Percentiles rank a stretch among this genome's conserved stretches.
These are phyloP conservation scores for Teunomyces funiuensis DNA, from an alignment of 805 yeast species.

Conservation along the genomic window DNA sequence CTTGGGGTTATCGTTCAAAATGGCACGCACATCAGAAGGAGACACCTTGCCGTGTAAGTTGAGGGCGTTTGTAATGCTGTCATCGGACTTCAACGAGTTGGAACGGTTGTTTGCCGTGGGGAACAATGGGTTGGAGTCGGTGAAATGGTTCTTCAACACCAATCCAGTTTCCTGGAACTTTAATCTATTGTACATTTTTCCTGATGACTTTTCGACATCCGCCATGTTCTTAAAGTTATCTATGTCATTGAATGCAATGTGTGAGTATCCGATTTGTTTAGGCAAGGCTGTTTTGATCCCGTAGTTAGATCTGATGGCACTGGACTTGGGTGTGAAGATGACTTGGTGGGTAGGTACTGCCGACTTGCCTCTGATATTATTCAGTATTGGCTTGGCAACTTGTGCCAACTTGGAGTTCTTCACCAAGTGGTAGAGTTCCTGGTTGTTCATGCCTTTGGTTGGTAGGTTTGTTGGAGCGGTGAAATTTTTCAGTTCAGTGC, in stretches of 20 bases:
- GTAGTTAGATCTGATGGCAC: conserved; percentile 66
- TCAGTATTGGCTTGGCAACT: conserved; percentile 42
- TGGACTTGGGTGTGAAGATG: conserved; percentile 64
- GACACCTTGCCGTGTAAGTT: conserved; percentile 31
- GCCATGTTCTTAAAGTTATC: conserved; percentile 70
- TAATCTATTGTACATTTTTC: conserved; percentile 57
- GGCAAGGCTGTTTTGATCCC: conserved; percentile 78
- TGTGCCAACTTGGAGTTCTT: conserved; percentile 44
- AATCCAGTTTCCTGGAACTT: conserved; percentile 71
- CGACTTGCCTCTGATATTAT: conserved; percentile 28
- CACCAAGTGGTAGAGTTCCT: conserved; percentile 35
- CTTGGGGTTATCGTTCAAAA: conserved; percentile 42
- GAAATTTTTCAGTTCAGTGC: conserved; percentile 4
- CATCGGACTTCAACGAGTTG: conserved; percentile 19
- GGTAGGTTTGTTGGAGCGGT: conserved; percentile 1
- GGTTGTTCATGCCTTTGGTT: conserved; percentile 22
- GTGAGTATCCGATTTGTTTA: conserved; percentile 53
- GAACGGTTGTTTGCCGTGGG: conserved; percentile 27
- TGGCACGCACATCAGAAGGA: conserved; percentile 25
- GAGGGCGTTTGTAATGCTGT: conserved; percentile 30
- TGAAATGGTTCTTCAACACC: conserved; percentile 37
- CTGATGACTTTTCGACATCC: conserved; percentile 64
- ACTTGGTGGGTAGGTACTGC: conserved; percentile 68
- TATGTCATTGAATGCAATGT: conserved; percentile 61
- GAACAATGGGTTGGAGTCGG: conserved; percentile 43